Base-by-base conservation (phyloP, 208 protist species). In the Crithidia brevicula region DNA sequence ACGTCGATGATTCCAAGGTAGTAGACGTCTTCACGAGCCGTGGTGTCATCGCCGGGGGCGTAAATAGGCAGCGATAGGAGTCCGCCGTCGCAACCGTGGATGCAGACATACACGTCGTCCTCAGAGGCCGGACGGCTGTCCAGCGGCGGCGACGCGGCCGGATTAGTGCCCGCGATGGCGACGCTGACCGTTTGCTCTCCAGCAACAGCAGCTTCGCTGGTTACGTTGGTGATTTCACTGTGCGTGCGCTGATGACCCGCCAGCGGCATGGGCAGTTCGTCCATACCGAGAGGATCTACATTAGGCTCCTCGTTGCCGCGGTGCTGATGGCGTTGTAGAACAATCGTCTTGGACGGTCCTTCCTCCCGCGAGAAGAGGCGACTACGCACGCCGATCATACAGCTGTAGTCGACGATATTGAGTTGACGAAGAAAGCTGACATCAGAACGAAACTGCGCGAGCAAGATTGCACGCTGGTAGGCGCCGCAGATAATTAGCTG, bases 1-100 rank as follows among this genome's bases (percentile, higher is more conserved):
- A 98, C 91, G 67, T 98, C 96, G 63, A 98, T 97, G 56, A 98
- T 87, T 30, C 96, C 96, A 23, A 97, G 47, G 73, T 96, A 96
- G 77, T 97, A 97, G 45, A 97, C 84, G 46, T 95, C 85, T 64
- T 93, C 86, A n/a, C 86, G 79, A 51, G 76, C 80, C 20, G 81
- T 89, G 30, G 85, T 83, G 79, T 85, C 78, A 56, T 93, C 91
- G 31, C 77, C 82, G 0, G 71, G 56, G 43, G 72, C 68, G 65
- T 86, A 82, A n/a, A 96, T 91, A 10, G 88, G 88, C 40, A 93
- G 74, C 8, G 88, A 94, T 5, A 92, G 75, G 36, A 96, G 62
- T 6, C 91, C 91, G 1, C 91, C 86, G 59, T 96, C 91, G 72
- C 88, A 93, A 11, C 85, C 82, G 67, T 82, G 83, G 60, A 93